A percentile compares a stretch with the other conserved stretches of the same genome.
Evolutionary conservation across 192 early-diverging fungal genomes (phyloP).

Genomic region (Phycomyces blakesleeanus): DNA sequence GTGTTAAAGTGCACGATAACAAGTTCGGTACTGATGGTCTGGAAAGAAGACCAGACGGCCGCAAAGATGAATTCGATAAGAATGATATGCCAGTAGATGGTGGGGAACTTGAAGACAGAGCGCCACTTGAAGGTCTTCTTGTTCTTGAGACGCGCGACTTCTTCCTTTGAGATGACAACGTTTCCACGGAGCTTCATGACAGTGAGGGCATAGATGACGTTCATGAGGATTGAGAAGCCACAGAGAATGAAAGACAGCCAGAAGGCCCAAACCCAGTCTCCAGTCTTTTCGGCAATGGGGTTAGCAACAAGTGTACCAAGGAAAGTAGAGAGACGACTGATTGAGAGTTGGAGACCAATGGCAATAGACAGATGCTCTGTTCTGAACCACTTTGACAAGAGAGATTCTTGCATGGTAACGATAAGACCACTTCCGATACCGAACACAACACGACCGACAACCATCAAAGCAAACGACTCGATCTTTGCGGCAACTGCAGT

Average conservation of each 20-base stretch:
- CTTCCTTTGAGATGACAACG: constrained; percentile 11
- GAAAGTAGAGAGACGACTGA: constrained; percentile 68
- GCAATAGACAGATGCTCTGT: constrained; percentile 65
- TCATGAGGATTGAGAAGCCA: constrained; percentile 61
- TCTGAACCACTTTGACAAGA: constrained; percentile 71
- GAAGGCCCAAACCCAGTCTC: constrained; percentile 44
- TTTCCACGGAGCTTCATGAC: constrained; percentile 43
- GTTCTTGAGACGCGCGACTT: constrained; percentile 30
- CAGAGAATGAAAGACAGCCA: constrained; percentile 58
- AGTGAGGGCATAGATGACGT: constrained; percentile 61
- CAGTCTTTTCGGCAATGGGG: constrained; percentile 45
- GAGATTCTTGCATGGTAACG: constrained; percentile 73
- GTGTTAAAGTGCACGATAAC: constrained; percentile 40
- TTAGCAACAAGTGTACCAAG: constrained; percentile 62
- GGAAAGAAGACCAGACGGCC: constrained; percentile 38
- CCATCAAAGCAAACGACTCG: constrained; percentile 50
- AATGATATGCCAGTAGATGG: constrained; percentile 56
- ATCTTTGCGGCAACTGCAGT: constrained; percentile 47
- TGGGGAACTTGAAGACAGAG: constrained; percentile 52
- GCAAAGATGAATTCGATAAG: constrained; percentile 56
- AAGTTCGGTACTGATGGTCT: constrained; percentile 37
- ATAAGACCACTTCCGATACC: constrained; percentile 74
- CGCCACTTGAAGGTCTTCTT: constrained; percentile 56
- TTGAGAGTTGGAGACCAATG: constrained; percentile 67
- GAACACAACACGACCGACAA: constrained; percentile 48